Base-by-base conservation (phyloP, 1,284 basidiomycete species). In the Malassezia slooffiae region DNA sequence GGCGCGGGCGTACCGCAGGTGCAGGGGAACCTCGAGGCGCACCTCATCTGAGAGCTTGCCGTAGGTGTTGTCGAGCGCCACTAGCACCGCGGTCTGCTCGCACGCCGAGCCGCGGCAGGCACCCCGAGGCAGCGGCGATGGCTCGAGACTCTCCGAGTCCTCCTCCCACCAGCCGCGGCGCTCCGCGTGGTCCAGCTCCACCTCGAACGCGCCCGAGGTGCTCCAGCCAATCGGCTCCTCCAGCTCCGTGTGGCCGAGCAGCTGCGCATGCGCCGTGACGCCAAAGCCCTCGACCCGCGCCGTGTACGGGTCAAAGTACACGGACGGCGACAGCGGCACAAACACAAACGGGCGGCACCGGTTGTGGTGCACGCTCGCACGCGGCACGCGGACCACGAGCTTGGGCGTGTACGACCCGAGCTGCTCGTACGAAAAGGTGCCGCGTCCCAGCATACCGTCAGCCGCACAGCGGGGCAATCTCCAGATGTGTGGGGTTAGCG, bases 161-260 rank as follows among this genome's bases (percentile, higher is more conserved):
- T 34, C 21, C 17, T 47, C 45, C 45, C 45, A 47, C 45, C 45
- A 47, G 13, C 20, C 24, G 9, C 33, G 45, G 16, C 19, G 34
- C 8, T 16, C 31, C 22, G n/a, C 8, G 8, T 28, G 26, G 19
- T 44, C 36, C 9, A 31, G 16, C 17, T 33, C 23, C 5, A 15
- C 10, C 10, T 24, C 19, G 17, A 2, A 8, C 13, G 33, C 3
- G 24, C 5, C 32, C 30, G 15, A 2, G 22, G 8, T 5, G 45
- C 15, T n/a, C 45, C 45, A 47, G 22, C 45, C 45, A 1, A 30
- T 27, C 16, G 26, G 34, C 20, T 41, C 24, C 40, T 47, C 46
- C 9, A 47, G 37, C 21, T 47, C 39, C 15, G 43, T 8, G 19
- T 15, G 22, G 15, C 46, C 46, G 13, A 42, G 26, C 5, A 31